Percentiles rank a stretch among this genome's conserved stretches.
These are phyloP conservation scores for Batrachochytrium dendrobatidis DNA, from an alignment of 371 early-diverging fungal species.

Conservation along the genomic window DNA sequence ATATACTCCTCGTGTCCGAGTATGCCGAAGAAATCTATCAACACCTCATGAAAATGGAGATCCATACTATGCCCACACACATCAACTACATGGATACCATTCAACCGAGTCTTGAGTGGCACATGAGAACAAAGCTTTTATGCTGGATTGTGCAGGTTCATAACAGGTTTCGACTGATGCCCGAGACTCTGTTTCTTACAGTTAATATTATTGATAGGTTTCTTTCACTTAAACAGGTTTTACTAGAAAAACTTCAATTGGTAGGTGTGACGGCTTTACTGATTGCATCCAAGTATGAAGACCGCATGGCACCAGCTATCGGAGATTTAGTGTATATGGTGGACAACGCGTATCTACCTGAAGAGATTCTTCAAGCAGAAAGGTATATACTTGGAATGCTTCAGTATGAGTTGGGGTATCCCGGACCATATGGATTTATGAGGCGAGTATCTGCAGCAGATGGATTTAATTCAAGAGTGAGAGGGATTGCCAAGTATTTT, in stretches of 20 bases:
- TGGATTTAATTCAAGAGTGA: conserved; percentile 58
- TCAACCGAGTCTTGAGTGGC: conserved; percentile 55
- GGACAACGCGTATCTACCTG: conserved; percentile 58
- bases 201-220: conserved; percentile 63
- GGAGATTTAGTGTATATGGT: conserved; percentile 67
- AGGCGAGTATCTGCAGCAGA: conserved; percentile 74
- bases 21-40: conserved; percentile 78
- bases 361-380: conserved; percentile 79
- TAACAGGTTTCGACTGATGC: conserved; percentile 47
- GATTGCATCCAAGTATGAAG: conserved; percentile 57
- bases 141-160: conserved; percentile 62
- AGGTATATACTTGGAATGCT: conserved; percentile 71
- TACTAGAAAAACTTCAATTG: conserved; percentile 44
- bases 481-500: conserved; percentile 86
- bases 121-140: conserved; percentile 52
- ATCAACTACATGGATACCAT: conserved; percentile 40
- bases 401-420: conserved; percentile 67
- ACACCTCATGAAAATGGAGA: conserved; percentile 59
- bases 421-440: conserved; percentile 79
- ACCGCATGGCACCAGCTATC: conserved; percentile 27
- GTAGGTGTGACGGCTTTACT: conserved; percentile 47
- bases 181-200: conserved; percentile 63
- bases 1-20: conserved; percentile 68
- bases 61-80: conserved; percentile 19
- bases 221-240: conserved; percentile 38